Conservation (phyloP, 2,329 filamentous ascomycete species). For the Botryotinia convoluta region DNA sequence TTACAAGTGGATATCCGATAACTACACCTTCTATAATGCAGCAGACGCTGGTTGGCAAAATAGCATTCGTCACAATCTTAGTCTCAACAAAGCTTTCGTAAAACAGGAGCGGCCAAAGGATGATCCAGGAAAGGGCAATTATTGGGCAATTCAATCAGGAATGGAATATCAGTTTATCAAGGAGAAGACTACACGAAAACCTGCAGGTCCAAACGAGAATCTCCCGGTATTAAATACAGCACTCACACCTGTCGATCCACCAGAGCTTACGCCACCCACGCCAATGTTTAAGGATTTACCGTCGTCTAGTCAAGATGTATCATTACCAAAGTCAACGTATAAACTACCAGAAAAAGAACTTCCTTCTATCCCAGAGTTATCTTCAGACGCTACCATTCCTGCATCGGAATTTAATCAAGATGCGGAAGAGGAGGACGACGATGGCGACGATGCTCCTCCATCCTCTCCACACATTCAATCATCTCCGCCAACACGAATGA, state of each 20-base stretch:
- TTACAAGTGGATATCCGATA: slow-evolving; percentile 99
- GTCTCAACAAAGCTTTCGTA: slow-evolving; percentile 92
- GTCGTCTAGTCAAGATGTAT: slow-evolving; percentile 31
- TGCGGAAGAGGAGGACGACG: slow-evolving; percentile 46
- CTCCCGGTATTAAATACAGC: slow-evolving; percentile 34
- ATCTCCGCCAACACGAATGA: slow-evolving; percentile 66
- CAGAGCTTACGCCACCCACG: slow-evolving; percentile 27
- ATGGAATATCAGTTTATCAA: slow-evolving; percentile 88
- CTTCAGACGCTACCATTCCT: slow-evolving; percentile 75
- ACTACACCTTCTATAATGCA: slow-evolving; percentile 81
- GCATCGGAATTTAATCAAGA: slow-evolving; percentile 62
- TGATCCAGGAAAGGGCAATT: slow-evolving; percentile 95
- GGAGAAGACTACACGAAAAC: slow-evolving; percentile 70
- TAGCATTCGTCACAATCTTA: slow-evolving; percentile 97
- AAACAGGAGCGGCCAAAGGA: slow-evolving; percentile 96
- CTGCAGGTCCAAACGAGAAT: slow-evolving; percentile 55
- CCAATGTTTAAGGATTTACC: slow-evolving; percentile 33
- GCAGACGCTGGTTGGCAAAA: slow-evolving; percentile 96
- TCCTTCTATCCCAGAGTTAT: slow-evolving; percentile 51
- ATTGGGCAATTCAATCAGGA: slow-evolving; percentile 91
- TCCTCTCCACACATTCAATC: slow-evolving; percentile 53
- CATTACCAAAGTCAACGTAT: slow-evolving; percentile 28
- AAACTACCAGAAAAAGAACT: slow-evolving; percentile 28
- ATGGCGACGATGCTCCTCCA: slow-evolving; percentile 19
- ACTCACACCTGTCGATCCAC: slow-evolving; percentile 27